phyloP scores from a whole-genome alignment of 1,139 yeast genomes.

The Candida glucosophila region DNA sequence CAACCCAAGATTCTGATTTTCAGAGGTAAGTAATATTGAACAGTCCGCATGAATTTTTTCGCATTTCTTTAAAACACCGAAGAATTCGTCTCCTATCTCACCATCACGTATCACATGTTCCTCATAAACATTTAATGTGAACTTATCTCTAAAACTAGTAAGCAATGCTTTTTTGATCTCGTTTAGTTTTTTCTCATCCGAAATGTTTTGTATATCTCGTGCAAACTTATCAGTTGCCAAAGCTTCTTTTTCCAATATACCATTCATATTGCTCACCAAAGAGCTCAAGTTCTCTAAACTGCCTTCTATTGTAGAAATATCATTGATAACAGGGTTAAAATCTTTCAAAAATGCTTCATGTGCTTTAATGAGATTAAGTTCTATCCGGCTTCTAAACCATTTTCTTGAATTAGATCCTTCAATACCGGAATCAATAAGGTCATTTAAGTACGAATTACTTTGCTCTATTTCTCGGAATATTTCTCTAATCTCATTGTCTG shows the following conservation, averaged over 20 bases:
- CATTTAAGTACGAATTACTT: constrained; percentile 20
- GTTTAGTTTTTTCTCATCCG: constrained; percentile 32
- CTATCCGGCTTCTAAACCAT: constrained; percentile 59
- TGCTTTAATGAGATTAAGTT: constrained; percentile 58
- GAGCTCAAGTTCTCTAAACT: constrained; percentile 33
- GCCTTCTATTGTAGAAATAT: constrained; percentile 34
- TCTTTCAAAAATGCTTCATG: constrained; percentile 53
- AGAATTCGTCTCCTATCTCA: constrained; percentile 49
- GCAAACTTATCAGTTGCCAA: constrained; percentile 16
- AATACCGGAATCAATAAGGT: constrained; percentile 44
- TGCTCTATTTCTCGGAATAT: constrained; percentile 41
- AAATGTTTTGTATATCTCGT: constrained; percentile 30
- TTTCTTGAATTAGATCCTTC: constrained; percentile 51
- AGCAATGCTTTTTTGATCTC: constrained; percentile 48
- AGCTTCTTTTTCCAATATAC: constrained; percentile 22
- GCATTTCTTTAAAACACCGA: constrained; percentile 50
- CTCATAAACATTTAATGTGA: constrained; percentile 67
- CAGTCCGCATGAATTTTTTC: constrained; percentile 61
- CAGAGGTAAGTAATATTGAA: constrained; percentile 56
- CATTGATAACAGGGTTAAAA: constrained; percentile 48
- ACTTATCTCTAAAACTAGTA: constrained; percentile 51
- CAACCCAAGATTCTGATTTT: constrained; percentile 63
- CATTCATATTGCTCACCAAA: constrained; percentile 22
- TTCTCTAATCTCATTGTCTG: constrained; percentile 42
- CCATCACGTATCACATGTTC: constrained; percentile 42